Evolutionary conservation across 306 rosid genomes (phyloP), one percentile per base, ranked within the genome.

Genomic region (Sophora flavescens): DNA sequence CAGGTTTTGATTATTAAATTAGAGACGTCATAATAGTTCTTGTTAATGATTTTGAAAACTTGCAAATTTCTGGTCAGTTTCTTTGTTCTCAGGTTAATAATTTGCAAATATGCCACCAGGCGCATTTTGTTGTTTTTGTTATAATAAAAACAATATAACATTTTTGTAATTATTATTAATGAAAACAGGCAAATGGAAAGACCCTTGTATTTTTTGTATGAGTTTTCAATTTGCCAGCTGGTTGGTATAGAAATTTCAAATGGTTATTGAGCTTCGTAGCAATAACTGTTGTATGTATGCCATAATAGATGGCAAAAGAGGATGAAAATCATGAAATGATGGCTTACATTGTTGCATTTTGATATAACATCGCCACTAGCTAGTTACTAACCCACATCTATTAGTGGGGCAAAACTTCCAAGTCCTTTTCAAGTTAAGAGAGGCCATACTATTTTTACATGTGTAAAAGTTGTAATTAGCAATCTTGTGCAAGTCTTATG

Each of bases 401-500:
- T 60, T 35, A 14, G 4, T 35, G 48, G 16, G 12, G 67, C 44
- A 61, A 35, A 8, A 28, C 2, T 58, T 58, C 38, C 11, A 28
- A n/a, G 10, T 6, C 5, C 32, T 17, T 64, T 16, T 35, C n/a
- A 22, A 57, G 13, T 36, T 33, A 33, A 61, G 66, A 13, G 14
- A 18, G 22, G 39, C 22, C 18, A 65, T 0, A 44, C 11, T 42
- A 8, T 58, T 65, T 57, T 63, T 6, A 66, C 50, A 63, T 32
- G 58, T 67, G 13, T 0, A 18, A 71, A 5, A 8, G 32, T 12
- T 54, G 57, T 51, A 70, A 52, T 35, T 16, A 42, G 47, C 28
- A 62, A 30, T 53, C 30, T 41, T 79, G 60, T n/a, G 6, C 10
- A 42, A 33, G 51, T 72, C 26, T 56, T 72, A 14, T 47, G 62